A percentile compares a stretch with the other conserved stretches of the same genome.
Conservation (phyloP, 73 alveolate genomes). For the Tetrahymena borealis region DNA sequence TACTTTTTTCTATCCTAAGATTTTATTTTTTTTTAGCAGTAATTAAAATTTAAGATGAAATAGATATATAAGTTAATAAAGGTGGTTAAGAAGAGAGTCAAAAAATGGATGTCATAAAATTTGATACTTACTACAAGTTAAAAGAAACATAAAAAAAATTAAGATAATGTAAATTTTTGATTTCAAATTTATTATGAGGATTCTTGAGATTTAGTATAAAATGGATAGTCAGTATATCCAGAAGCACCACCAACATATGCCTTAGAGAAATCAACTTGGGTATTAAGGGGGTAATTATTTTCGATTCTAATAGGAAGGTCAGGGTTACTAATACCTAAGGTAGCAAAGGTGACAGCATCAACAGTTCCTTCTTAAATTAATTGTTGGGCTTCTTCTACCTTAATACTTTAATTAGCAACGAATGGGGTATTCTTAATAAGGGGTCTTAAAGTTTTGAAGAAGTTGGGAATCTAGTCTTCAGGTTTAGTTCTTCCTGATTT, state of each 20-base stretch:
- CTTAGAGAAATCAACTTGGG: neutral
- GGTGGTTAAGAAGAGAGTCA: too few relatives aligned
- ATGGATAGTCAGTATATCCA: constrained; percentile 38
- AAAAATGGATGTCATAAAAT: too few relatives aligned
- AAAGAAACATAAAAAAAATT: too few relatives aligned
- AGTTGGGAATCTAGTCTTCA: constrained; percentile 1
- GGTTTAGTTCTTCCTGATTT: constrained; percentile 9
- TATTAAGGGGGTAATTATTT: constrained; percentile 11
- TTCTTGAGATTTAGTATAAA: too few relatives aligned
- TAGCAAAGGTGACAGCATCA: constrained; percentile 22
- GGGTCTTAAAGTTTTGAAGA: constrained; percentile 17
- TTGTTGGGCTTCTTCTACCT: constrained; percentile 14
- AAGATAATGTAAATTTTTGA: too few relatives aligned
- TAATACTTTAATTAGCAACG: constrained; percentile 5
- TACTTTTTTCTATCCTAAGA: too few relatives aligned
- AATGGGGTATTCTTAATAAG: constrained; percentile 1
- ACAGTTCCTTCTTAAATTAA: neutral
- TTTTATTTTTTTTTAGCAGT: too few relatives aligned
- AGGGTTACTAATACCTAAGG: constrained; percentile 11
- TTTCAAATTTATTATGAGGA: too few relatives aligned
- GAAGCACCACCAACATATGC: constrained; percentile 8
- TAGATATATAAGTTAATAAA: too few relatives aligned
- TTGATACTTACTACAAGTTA: too few relatives aligned
- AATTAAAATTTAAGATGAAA: too few relatives aligned
- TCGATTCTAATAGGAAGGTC: constrained; percentile 21